A percentile compares a stretch with the other conserved stretches of the same genome.
phyloP scores from a whole-genome alignment of 352 stramenopile species.

The Globisporangium iwayamae region DNA sequence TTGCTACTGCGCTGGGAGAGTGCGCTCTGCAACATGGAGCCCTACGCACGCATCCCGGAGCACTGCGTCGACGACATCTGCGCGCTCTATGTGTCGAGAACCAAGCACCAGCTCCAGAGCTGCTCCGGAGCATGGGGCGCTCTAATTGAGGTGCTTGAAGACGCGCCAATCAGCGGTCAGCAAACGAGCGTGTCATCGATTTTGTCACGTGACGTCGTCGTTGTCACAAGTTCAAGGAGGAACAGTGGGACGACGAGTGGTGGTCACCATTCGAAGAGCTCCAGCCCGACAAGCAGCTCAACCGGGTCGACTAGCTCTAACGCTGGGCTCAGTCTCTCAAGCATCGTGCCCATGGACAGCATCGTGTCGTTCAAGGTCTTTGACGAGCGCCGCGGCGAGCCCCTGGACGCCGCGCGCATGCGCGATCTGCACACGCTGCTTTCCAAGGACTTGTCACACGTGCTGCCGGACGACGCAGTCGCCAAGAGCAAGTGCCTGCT shows the following conservation, averaged over 20 bases:
- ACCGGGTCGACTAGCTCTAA: background rate
- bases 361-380: constrained; percentile 83
- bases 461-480: constrained; percentile 37
- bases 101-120: constrained; percentile 38
- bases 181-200: background rate
- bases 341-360: constrained; percentile 50
- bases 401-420: constrained; percentile 45
- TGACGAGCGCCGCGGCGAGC: constrained; percentile 28
- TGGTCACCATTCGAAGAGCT: background rate
- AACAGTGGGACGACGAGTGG: background rate
- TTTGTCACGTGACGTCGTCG: background rate
- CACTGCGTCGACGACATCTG: constrained; percentile 44
- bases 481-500: constrained; percentile 66
- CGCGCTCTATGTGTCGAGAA: constrained; percentile 51
- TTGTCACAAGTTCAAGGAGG: constrained; percentile 1
- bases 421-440: constrained; percentile 69
- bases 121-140: constrained; percentile 26
- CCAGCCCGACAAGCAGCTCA: background rate
- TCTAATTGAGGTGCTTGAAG: constrained; percentile 46
- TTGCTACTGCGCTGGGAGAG: constrained; percentile 80
- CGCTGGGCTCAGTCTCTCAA: background rate
- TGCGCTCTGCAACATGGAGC: constrained; percentile 77
- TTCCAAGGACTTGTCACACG: constrained; percentile 62
- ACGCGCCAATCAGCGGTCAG: constrained; percentile 17
- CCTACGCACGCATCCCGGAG: constrained; percentile 57